phyloP scores from a whole-genome alignment of 2,329 filamentous ascomycete species.

The Botrytis porri region DNA sequence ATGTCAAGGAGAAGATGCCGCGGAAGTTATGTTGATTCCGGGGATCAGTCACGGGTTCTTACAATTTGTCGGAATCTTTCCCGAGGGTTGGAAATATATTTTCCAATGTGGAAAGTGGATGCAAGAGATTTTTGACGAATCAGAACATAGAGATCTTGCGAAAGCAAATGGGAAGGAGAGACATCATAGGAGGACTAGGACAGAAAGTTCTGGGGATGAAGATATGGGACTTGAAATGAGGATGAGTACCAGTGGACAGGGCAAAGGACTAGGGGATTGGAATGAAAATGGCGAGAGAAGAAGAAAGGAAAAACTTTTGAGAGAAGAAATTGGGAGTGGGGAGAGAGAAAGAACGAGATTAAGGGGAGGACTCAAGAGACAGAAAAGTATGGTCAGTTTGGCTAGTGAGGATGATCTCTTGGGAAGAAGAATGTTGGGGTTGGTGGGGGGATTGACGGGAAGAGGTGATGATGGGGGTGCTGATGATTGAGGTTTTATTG shows the following conservation, averaged over 20 bases:
- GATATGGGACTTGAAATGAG: conserved; percentile 80
- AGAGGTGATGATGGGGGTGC: conserved; percentile 25
- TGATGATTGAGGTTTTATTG: conserved; percentile 24
- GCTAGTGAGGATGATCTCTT: conserved; percentile 56
- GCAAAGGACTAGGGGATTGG: conserved; percentile 8
- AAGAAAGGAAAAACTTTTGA: conserved; percentile 38
- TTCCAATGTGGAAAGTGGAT: conserved; percentile 79
- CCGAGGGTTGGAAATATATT: conserved; percentile 86
- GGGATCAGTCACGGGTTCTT: conserved; percentile 92
- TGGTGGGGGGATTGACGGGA: conserved; percentile 52
- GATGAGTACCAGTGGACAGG: conserved; percentile 44
- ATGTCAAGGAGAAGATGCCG: conserved; percentile 71
- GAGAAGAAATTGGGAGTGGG: conserved; percentile 39
- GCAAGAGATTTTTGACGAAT: conserved; percentile 66
- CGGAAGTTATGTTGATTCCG: conserved; percentile 81
- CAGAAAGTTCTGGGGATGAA: conserved; percentile 60
- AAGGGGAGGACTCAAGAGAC: conserved; percentile 41
- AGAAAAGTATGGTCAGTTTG: conserved; percentile 50
- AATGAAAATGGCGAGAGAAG: conserved; percentile 24
- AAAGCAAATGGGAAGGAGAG: conserved; percentile 24
- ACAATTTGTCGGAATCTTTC: conserved; percentile 85
- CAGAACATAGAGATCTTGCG: conserved; percentile 40
- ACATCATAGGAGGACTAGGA: conserved; percentile 28
- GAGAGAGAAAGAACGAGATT: conserved; percentile 42
- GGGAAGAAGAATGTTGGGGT: conserved; percentile 52